Evolutionary conservation across 805 yeast species (phyloP).

Genomic region (Candida coleopterorum): DNA sequence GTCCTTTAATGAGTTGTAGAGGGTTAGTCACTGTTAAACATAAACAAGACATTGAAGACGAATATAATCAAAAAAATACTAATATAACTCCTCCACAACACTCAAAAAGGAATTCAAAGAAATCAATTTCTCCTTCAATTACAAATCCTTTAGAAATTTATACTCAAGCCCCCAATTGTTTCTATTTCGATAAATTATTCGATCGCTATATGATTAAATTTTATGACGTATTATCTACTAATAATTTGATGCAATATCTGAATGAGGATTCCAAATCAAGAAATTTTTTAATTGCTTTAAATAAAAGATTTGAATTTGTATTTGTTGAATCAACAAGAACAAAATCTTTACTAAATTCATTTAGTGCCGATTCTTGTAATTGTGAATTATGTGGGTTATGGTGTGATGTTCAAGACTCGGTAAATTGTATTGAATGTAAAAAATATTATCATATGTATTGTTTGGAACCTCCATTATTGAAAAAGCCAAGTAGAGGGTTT

Average conservation of each 20-base stretch:
- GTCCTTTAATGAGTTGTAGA: conserved; percentile 70
- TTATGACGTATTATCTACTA: conserved; percentile 71
- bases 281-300: conserved; percentile 56
- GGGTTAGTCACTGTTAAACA: conserved; percentile 73
- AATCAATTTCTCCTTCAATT: conserved; percentile 12
- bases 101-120: conserved; percentile 3
- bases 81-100: not conserved
- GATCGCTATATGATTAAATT: conserved; percentile 81
- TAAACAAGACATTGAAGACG: conserved; percentile 56
- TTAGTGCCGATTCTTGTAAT: conserved; percentile 46
- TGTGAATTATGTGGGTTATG: conserved; percentile 82
- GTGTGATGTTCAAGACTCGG: conserved; percentile 68
- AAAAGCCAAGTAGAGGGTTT: conserved; percentile 81
- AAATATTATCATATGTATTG: conserved; percentile 75
- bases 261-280: conserved; percentile 47
- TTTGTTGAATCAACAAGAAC: conserved; percentile 69
- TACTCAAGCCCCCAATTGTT: conserved; percentile 57
- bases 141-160: conserved; percentile 42
- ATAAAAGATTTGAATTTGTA: conserved; percentile 65
- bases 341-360: conserved; percentile 56
- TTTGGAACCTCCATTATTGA: conserved; percentile 74
- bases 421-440: conserved; percentile 75
- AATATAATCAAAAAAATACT: conserved; percentile 12
- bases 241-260: conserved; percentile 35
- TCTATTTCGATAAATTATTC: conserved; percentile 81